Evolutionary conservation across 352 stramenopile genomes (phyloP).

Genomic region (Globisporangium ultimum): DNA sequence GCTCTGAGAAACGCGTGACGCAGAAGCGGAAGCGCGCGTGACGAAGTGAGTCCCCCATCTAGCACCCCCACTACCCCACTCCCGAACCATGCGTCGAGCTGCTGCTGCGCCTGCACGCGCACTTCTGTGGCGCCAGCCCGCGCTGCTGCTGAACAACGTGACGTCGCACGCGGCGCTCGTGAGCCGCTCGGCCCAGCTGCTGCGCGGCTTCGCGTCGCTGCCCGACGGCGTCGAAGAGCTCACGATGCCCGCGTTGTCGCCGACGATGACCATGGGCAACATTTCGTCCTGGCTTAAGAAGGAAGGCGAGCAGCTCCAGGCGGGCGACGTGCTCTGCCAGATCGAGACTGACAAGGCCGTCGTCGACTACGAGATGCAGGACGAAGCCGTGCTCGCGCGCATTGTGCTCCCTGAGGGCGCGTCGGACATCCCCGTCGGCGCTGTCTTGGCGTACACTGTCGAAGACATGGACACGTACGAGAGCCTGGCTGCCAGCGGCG

Average conservation of each 20-base stretch:
- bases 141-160: conserved; percentile 9
- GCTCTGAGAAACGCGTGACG: conserved; percentile 10
- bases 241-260: conserved; percentile 95
- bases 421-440: conserved; percentile 89
- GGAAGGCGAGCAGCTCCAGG: conserved; percentile 87
- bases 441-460: conserved; percentile 93
- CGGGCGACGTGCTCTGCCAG: conserved; percentile 93
- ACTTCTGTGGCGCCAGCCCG: conserved; percentile 14
- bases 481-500: conserved; percentile 53
- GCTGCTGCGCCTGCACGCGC: conserved; percentile 7
- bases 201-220: conserved; percentile 49
- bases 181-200: conserved; percentile 15
- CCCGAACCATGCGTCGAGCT: conserved; percentile 10
- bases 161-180: conserved; percentile 9
- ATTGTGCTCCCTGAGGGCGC: conserved; percentile 90
- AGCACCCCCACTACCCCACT: neutral
- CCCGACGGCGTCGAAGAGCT: conserved; percentile 72
- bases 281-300: conserved; percentile 93
- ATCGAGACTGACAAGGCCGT: conserved; percentile 99
- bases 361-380: conserved; percentile 98
- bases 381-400: conserved; percentile 95
- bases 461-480: conserved; percentile 86
- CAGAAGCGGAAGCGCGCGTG: conserved; percentile 8
- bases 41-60: conserved; percentile 3
- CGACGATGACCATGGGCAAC: conserved; percentile 95